Evolutionary conservation across 202 grass and related monocot genomes (phyloP).

Genomic region (Elaeis oleifera): DNA sequence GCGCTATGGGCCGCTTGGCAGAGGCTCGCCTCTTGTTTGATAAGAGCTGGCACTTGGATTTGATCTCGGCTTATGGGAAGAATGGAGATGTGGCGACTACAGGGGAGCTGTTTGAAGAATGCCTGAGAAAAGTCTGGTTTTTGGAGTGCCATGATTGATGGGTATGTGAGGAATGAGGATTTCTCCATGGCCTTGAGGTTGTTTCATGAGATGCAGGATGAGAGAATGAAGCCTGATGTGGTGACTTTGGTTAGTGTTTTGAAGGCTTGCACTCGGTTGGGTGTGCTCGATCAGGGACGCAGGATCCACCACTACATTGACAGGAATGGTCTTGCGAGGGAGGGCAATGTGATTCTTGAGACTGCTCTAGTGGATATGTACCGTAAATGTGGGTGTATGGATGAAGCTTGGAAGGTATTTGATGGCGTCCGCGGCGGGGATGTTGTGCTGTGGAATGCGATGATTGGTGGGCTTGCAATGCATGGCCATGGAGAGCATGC

Average conservation of each 20-base stretch:
- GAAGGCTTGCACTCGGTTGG: constrained; percentile 45
- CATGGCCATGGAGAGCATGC: constrained; percentile 33
- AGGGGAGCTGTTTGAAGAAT: constrained; percentile 52
- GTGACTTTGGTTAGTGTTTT: constrained; percentile 46
- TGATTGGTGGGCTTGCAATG: constrained; percentile 55
- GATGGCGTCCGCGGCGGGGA: constrained; percentile 21
- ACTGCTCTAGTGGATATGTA: constrained; percentile 68
- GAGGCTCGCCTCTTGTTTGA: constrained; percentile 8
- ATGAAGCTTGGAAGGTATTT: constrained; percentile 40
- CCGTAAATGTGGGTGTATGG: constrained; percentile 51
- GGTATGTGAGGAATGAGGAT: constrained; percentile 20
- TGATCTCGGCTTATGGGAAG: constrained; percentile 39
- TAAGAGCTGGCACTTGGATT: constrained; percentile 27
- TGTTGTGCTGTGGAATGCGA: constrained; percentile 58
- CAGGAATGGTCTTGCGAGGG: constrained; percentile 11
- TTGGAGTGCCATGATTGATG: constrained; percentile 54
- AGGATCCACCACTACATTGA: constrained; percentile 37
- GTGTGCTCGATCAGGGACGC: constrained; percentile 27
- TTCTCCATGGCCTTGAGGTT: constrained; percentile 32
- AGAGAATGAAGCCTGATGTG: constrained; percentile 31
- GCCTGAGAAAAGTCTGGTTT: constrained; percentile 40
- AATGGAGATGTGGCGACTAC: constrained; percentile 29
- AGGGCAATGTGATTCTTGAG: constrained; percentile 34
- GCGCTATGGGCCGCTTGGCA: not conserved
- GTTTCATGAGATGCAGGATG: constrained; percentile 39